Evolutionary conservation across 352 stramenopile species (phyloP).

Genomic region (Phytophthora megakarya): DNA sequence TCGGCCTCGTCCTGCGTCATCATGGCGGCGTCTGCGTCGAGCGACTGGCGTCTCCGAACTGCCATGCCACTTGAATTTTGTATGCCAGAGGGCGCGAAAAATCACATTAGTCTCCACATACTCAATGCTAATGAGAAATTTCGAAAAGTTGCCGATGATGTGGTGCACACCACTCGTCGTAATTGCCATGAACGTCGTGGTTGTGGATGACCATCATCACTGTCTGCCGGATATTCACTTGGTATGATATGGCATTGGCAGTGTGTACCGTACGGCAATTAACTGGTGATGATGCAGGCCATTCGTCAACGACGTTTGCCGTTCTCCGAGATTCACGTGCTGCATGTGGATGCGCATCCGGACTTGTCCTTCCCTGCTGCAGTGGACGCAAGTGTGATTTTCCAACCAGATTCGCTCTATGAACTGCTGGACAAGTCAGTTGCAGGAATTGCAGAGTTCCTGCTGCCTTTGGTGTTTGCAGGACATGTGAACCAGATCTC

Average conservation of each 20-base stretch:
- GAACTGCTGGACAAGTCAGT: slow-evolving; percentile 66
- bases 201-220: slow-evolving; percentile 85
- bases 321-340: slow-evolving; percentile 64
- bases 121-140: slow-evolving; percentile 24
- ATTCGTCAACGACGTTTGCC: slow-evolving; percentile 74
- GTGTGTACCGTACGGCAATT: too few species aligned
- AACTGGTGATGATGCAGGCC: slow-evolving; percentile 39
- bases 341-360: slow-evolving; percentile 88
- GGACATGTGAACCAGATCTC: slow-evolving; percentile 77
- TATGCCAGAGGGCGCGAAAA: slow-evolving; percentile 21
- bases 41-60: slow-evolving; percentile 30
- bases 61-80: slow-evolving; percentile 19
- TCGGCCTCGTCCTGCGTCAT: slow-evolving; percentile 31
- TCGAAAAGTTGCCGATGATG: slow-evolving; percentile 15
- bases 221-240: slow-evolving; percentile 75
- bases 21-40: slow-evolving; percentile 19
- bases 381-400: slow-evolving; percentile 54
- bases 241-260: slow-evolving; percentile 18
- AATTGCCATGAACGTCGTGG: slow-evolving; percentile 37
- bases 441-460: slow-evolving; percentile 85
- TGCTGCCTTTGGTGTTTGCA: slow-evolving; percentile 77
- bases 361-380: slow-evolving; percentile 77
- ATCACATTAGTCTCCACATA: slow-evolving; percentile 17
- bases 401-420: slow-evolving; percentile 74
- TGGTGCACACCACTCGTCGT: slow-evolving; percentile 5